A percentile compares a stretch with the other conserved stretches of the same genome.
phyloP scores from a whole-genome alignment of 305 asterid species.

The Solanum aculeatissimum region DNA sequence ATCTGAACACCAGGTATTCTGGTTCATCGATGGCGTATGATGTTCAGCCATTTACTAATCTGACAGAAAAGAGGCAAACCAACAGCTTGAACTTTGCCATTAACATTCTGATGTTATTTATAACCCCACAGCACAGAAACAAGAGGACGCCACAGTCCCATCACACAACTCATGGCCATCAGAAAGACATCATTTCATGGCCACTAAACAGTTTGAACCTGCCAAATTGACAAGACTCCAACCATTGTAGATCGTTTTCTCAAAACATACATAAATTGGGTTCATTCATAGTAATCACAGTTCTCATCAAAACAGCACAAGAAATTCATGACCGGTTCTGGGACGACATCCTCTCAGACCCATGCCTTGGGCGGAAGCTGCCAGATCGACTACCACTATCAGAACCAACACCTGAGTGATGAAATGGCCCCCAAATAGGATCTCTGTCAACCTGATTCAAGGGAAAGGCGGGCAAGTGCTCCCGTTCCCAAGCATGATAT shows the following conservation, averaged over 20 bases:
- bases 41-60: background rate
- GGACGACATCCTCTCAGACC: conserved; percentile 51
- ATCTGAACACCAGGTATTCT: background rate
- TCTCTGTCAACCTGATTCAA: conserved; percentile 38
- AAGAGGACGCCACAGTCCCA: conserved; percentile 15
- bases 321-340: conserved; percentile 43
- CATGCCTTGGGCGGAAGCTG: conserved; percentile 47
- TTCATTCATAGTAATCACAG: conserved; percentile 26
- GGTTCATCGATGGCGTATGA: background rate
- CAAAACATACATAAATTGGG: conserved; percentile 24
- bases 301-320: conserved; percentile 16
- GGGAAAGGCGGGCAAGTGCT: conserved; percentile 35
- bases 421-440: conserved; percentile 56
- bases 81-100: background rate
- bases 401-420: conserved; percentile 31
- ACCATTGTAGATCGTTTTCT: conserved; percentile 26
- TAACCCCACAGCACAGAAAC: conserved; percentile 16
- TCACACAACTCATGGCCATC: conserved; percentile 8
- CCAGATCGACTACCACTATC: conserved; percentile 29
- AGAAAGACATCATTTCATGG: conserved; percentile 11
- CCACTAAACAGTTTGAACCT: conserved; percentile 20
- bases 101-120: conserved; percentile 10
- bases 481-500: conserved; percentile 43
- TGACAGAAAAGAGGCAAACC: background rate
- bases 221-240: conserved; percentile 14